Percentiles rank a stretch among this genome's conserved stretches.
Evolutionary conservation across 2,329 filamentous ascomycete species (phyloP).

Genomic region (Harringtonia aguacate): DNA sequence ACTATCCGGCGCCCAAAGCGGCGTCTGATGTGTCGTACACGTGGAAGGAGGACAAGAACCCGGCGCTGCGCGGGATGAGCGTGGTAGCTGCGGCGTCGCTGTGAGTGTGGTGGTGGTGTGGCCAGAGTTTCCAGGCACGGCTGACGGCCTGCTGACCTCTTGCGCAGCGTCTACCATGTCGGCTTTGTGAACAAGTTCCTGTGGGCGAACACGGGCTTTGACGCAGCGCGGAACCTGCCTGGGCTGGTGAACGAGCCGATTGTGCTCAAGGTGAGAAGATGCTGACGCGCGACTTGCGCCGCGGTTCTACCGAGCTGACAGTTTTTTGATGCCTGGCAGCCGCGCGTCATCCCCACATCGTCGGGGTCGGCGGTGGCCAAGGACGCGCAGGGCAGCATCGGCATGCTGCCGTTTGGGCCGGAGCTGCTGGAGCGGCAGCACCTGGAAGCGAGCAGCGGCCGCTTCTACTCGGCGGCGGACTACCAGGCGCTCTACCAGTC

Average conservation of each 20-base stretch:
- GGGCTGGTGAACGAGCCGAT: conserved; percentile 32
- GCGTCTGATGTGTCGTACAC: conserved; percentile 21
- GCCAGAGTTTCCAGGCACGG: too few relatives aligned
- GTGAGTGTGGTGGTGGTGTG: conserved; percentile 10
- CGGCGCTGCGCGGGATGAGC: conserved; percentile 54
- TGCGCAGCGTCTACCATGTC: conserved; percentile 45
- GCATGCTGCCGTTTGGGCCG: conserved; percentile 28
- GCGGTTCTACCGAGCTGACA: background rate
- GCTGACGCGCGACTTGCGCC: background rate
- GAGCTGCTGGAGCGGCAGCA: conserved; percentile 28
- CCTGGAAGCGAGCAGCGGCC: conserved; percentile 25
- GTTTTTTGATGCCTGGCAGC: background rate
- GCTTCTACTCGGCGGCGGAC: conserved; percentile 62
- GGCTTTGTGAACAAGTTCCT: conserved; percentile 51
- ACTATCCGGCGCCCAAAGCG: conserved; percentile 31
- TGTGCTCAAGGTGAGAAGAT: conserved; percentile 34
- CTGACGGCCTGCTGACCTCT: background rate
- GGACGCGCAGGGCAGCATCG: conserved; percentile 5
- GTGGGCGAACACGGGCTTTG: conserved; percentile 58
- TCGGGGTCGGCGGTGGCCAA: too few relatives aligned
- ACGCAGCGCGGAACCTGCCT: conserved; percentile 32
- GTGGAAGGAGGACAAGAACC: conserved; percentile 46
- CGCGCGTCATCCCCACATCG: conserved; percentile 2
- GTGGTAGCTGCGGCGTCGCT: conserved; percentile 41
- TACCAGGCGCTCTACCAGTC: conserved; percentile 66